phyloP scores from a whole-genome alignment of 164 flowering plant species.

The Aristolochia fimbriata region DNA sequence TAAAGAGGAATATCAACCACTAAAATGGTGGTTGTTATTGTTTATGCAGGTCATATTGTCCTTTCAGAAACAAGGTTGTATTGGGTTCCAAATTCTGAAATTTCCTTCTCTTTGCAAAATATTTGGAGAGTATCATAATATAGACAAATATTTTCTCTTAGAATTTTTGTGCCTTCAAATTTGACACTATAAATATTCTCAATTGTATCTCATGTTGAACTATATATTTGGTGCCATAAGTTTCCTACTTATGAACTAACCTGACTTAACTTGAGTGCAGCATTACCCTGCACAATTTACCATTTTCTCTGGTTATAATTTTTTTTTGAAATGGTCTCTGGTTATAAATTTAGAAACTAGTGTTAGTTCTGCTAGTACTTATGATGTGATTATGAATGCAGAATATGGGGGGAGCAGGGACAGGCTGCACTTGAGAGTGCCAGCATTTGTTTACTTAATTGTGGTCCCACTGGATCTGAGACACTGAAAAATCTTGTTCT shows the following conservation, averaged over 20 bases:
- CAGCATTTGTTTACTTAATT: constrained; percentile 81
- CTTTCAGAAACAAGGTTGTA: too few species aligned
- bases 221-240: not conserved
- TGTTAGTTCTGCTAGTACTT: not conserved
- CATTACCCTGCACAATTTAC: not conserved
- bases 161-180: too few species aligned
- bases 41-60: too few species aligned
- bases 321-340: too few species aligned
- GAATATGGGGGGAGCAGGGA: constrained; percentile 99
- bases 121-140: too few species aligned
- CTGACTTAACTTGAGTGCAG: not conserved
- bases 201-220: not conserved
- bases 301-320: not conserved
- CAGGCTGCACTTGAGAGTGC: constrained; percentile 89
- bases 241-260: not conserved
- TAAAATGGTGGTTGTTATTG: too few species aligned
- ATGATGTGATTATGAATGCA: constrained; percentile 12
- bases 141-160: too few species aligned
- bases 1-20: too few species aligned
- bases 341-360: not conserved
- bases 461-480: constrained; percentile 98
- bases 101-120: too few species aligned
- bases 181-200: too few species aligned
- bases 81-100: too few species aligned
- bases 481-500: constrained; percentile 94